Base-by-base conservation (phyloP, 2,329 filamentous ascomycete genomes). In the Botrytis deweyae region DNA sequence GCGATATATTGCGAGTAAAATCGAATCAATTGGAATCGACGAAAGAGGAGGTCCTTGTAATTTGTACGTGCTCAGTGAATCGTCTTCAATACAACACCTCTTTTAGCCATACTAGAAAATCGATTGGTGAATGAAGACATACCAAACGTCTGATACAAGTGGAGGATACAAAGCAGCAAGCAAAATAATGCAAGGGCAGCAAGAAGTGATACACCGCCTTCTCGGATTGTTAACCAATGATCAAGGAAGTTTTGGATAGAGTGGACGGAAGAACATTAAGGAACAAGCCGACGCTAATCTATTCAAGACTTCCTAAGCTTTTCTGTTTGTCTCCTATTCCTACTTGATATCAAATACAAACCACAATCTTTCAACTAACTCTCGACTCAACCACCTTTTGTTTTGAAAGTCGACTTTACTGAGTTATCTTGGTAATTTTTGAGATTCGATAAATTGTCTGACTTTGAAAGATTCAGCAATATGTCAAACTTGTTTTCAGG, bases 401-500 rank as follows among this genome's bases (percentile, higher is more conserved):
- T 40, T 62, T 68, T 67, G 40, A 59, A 55, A 55, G 25, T 61
- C 40, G 42, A 59, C 38, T 25, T 58, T 49, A 72, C 52, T 38
- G n/a, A n/a, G 49, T 33, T 25, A 38, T 20, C 10, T 42, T 64
- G 36, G 49, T 16, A 10, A 29, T 42, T 16, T 61, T 61, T 46
- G 52, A 68, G 10, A 46, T 38, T 46, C n/a, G n/a, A 38, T 25
- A 25, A 25, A n/a, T 40, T 36, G 52, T n/a, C 22, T 38, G 49
- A 38, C 33, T 67, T 67, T 20, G 65, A 58, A 33, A 72, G 64
- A 63, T 33, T 72, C n/a, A 64, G 44, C 70, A 72, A 73, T 44
- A 81, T 81, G 80, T 81, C 80, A 67, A 81, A 80, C 75, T 74
- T 81, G 71, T 81, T 81, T 74, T 81, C 80, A 76, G 80, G 80